Conservation (phyloP, 345 rosid genomes). For the Dovyalis caffra region DNA sequence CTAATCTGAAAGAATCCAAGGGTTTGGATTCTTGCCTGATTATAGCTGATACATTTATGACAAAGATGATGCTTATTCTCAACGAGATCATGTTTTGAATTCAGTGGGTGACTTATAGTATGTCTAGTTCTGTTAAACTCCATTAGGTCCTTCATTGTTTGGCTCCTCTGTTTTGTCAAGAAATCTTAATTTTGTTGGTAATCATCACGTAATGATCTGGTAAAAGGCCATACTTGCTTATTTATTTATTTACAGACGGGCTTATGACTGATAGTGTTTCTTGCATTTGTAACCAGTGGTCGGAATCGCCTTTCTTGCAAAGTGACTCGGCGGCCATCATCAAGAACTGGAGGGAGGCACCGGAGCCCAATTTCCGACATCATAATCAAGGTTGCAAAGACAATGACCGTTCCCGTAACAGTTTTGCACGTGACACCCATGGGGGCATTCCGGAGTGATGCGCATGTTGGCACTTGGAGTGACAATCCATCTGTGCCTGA, state of each 20-base stretch:
- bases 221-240: background rate
- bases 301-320: constrained; percentile 46
- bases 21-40: background rate
- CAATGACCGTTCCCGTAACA: constrained; percentile 39
- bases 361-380: constrained; percentile 44
- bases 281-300: constrained; percentile 37
- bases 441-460: constrained; percentile 67
- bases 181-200: background rate
- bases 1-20: background rate
- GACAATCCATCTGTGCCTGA: constrained; percentile 62
- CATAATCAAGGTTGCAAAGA: constrained; percentile 39
- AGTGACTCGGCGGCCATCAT: constrained; percentile 50
- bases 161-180: background rate
- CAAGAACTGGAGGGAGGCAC: constrained; percentile 41
- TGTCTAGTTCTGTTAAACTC: background rate
- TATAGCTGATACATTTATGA: background rate
- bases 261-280: constrained; percentile 11
- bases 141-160: background rate
- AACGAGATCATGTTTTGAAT: background rate
- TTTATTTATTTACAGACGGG: background rate
- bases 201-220: background rate
- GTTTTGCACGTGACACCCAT: constrained; percentile 61
- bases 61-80: background rate
- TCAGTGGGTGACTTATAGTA: background rate
- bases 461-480: constrained; percentile 66